Evolutionary conservation across 2,329 filamentous ascomycete genomes (phyloP).

Genomic region (Phaeoacremonium minimum): DNA sequence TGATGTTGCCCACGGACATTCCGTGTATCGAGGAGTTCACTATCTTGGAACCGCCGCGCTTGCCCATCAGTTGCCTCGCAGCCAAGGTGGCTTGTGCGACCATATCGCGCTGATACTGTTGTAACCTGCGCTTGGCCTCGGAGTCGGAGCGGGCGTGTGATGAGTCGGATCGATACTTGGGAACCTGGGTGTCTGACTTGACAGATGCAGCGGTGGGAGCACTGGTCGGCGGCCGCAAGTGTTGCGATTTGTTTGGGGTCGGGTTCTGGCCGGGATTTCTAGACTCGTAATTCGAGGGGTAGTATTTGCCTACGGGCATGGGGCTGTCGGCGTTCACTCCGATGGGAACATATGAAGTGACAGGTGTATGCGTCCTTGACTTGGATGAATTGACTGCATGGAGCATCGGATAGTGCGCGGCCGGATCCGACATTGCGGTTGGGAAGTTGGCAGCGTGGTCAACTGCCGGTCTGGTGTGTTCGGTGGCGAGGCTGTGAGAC

Average conservation of each 20-base stretch:
- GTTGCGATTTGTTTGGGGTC: conserved; percentile 7
- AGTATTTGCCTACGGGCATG: conserved; percentile 58
- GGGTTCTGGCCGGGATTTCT: conserved; percentile 23
- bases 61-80: conserved; percentile 22
- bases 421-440: conserved; percentile 12
- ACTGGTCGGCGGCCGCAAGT: conserved; percentile 15
- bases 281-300: conserved; percentile 56
- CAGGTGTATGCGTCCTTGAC: conserved; percentile 32
- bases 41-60: conserved; percentile 17
- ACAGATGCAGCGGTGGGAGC: conserved; percentile 22
- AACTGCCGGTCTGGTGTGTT: conserved; percentile 15
- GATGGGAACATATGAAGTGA: conserved; percentile 47
- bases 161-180: conserved; percentile 15
- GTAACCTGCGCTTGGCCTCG: conserved; percentile 46
- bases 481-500: conserved; percentile 26
- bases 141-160: conserved; percentile 32
- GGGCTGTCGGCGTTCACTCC: conserved; percentile 41
- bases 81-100: conserved; percentile 51
- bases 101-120: conserved; percentile 60
- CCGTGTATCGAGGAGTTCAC: conserved; percentile 27
- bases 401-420: conserved; percentile 9
- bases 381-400: conserved; percentile 18
- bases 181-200: conserved; percentile 29
- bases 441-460: conserved; percentile 9
- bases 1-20: conserved; percentile 29